Base-by-base conservation (phyloP, 192 early-diverging fungal species). In the Linnemannia hyalina region DNA sequence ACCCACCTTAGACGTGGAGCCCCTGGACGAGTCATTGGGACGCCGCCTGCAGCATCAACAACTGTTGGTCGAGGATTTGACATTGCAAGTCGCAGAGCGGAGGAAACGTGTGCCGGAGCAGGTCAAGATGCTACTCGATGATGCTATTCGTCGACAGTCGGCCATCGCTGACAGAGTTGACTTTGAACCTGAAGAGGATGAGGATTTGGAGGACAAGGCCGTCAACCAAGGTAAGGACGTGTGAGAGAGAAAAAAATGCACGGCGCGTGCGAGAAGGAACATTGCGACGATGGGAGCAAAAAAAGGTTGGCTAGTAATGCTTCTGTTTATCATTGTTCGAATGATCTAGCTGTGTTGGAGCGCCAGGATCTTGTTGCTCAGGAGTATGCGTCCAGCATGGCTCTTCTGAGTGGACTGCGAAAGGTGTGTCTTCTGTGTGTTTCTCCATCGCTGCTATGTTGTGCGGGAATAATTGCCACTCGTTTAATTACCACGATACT, bases 61-160 rank as follows among this genome's bases (percentile, higher is more conserved):
- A 46, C 55, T 71, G 29, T 57, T 70, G 22, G 85, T 82, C n/a
- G 85, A 88, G 41, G 85, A 90, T 8, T 40, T 88, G 70, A 87
- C 78, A 26, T 73, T 88, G 40, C 73, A 78, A 23, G 85, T 90
- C 4, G 82, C 82, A 70, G 85, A 87, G 54, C 82, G 85, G 35
- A 83, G 89, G 80, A 90, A 84, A 47, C 74, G 75, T 46, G 85
- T 90, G 5, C 89, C 89, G 20, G 82, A 88, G n/a, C 89, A 88
- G 75, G 85, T 90, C 76, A 87, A 83, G 40, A 87, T 83, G 82
- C 35, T 90, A 32, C 75, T 90, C 42, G 79, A 85, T 47, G 89
- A 90, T 72, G 89, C 82, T 36, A 79, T 90, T 35, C 63, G 70
- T 6, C 76, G 89, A 18, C 86, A 90, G 60, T 84, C 89, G 18